Conservation (phyloP, 768 basidiomycete genomes). For the Trametes cingulata region DNA sequence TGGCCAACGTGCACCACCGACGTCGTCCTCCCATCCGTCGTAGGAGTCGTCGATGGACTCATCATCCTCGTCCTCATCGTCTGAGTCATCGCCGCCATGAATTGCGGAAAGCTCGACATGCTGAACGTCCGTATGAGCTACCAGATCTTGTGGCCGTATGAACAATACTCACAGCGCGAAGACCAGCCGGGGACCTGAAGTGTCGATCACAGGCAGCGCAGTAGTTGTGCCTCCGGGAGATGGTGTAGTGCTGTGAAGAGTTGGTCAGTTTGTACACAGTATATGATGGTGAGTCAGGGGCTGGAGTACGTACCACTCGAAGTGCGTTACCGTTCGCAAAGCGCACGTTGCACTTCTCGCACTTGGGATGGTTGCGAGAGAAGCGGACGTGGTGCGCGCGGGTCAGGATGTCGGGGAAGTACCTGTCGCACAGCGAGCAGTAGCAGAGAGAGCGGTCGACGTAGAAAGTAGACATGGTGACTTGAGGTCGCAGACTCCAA, state of each 20-base stretch:
- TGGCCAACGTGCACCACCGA: conserved; percentile 27
- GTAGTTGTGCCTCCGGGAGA: conserved; percentile 34
- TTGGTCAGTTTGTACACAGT: background rate
- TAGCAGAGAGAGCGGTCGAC: conserved; percentile 24
- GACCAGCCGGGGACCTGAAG: conserved; percentile 32
- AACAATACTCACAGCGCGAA: conserved; percentile 27
- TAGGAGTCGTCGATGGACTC: conserved; percentile 27
- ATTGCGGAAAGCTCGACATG: conserved; percentile 34
- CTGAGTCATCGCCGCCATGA: conserved; percentile 31
- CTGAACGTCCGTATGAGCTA: conserved; percentile 6
- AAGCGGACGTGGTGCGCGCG: conserved; percentile 33
- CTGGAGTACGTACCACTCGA: conserved; percentile 28
- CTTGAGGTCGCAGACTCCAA: conserved; percentile 1
- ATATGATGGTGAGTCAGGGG: background rate
- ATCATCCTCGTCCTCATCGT: conserved; percentile 22
- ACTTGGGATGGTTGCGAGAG: conserved; percentile 34
- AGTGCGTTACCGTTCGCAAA: conserved; percentile 37
- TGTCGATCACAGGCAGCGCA: conserved; percentile 34
- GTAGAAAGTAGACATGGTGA: conserved; percentile 7
- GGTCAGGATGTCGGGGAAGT: conserved; percentile 32
- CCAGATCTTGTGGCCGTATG: background rate
- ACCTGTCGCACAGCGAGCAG: conserved; percentile 38
- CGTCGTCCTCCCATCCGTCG: conserved; percentile 37
- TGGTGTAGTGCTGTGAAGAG: conserved; percentile 31
- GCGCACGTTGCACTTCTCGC: conserved; percentile 31